Conservation (phyloP, 208 protist species). For the Entamoeba histolytica region DNA sequence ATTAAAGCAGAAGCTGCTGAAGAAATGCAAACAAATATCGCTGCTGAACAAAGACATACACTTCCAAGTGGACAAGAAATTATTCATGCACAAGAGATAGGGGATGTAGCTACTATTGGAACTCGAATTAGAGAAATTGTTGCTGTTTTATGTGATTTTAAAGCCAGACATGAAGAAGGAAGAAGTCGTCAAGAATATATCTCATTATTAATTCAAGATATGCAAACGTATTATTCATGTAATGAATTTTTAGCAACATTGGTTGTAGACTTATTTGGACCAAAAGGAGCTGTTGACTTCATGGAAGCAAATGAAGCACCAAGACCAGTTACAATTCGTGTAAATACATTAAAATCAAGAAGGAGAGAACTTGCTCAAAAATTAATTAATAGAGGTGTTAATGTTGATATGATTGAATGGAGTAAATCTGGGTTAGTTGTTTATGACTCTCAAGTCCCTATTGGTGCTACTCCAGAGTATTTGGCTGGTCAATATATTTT, state of each 20-base stretch:
- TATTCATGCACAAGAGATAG: not conserved
- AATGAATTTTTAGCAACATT: slow-evolving; percentile 80
- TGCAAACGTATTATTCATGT: not conserved
- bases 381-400: slow-evolving; percentile 76
- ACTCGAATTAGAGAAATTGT: not conserved
- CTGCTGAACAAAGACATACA: not conserved
- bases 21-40: not conserved
- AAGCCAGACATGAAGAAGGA: not conserved
- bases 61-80: not conserved
- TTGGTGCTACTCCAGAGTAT: slow-evolving; percentile 93
- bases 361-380: slow-evolving; percentile 69
- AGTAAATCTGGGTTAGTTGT: slow-evolving; percentile 85
- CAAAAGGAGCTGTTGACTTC: slow-evolving; percentile 63
- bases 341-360: slow-evolving; percentile 83
- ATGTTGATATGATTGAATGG: slow-evolving; percentile 76
- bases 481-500: slow-evolving; percentile 93
- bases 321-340: slow-evolving; percentile 83
- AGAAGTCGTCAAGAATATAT: not conserved
- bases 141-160: not conserved
- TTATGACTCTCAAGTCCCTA: slow-evolving; percentile 79
- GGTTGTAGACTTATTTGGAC: slow-evolving; percentile 70
- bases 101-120: not conserved
- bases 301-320: slow-evolving; percentile 80
- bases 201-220: not conserved
- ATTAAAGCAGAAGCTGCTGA: not conserved